A percentile compares a stretch with the other conserved stretches of the same genome.
Evolutionary conservation across 1,139 yeast species (phyloP).

Genomic region (Suhomyces taliae): DNA sequence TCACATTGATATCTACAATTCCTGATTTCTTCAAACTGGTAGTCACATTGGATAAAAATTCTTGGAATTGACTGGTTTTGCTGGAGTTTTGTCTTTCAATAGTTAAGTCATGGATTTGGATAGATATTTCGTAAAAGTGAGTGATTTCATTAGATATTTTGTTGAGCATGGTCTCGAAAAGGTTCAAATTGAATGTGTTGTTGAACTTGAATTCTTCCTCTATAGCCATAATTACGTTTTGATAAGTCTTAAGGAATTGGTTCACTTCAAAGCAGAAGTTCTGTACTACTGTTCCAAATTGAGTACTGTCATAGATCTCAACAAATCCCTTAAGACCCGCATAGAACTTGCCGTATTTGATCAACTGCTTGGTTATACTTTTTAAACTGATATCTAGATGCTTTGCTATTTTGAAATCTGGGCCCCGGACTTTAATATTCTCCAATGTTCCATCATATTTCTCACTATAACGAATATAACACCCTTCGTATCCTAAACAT

Average conservation of each 20-base stretch:
- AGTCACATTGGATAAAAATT: constrained; percentile 14
- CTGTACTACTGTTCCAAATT: constrained; percentile 74
- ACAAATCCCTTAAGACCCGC: constrained; percentile 55
- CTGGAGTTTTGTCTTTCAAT: constrained; percentile 16
- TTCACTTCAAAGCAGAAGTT: constrained; percentile 64
- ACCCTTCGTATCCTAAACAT: constrained; percentile 77
- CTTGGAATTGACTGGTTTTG: constrained; percentile 12
- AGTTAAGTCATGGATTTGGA: constrained; percentile 44
- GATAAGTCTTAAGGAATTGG: constrained; percentile 47
- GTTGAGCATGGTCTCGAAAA: constrained; percentile 33
- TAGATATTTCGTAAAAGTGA: constrained; percentile 60
- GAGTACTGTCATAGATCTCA: constrained; percentile 52
- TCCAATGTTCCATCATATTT: constrained; percentile 49
- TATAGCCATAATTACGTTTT: constrained; percentile 48
- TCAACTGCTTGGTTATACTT: constrained; percentile 64
- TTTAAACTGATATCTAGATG: constrained; percentile 74
- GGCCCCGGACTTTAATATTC: constrained; percentile 53
- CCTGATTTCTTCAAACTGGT: constrained; percentile 45
- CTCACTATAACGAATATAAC: constrained; percentile 68
- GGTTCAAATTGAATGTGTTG: constrained; percentile 34
- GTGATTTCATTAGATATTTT: constrained; percentile 35
- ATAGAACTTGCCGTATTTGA: constrained; percentile 63
- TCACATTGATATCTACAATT: constrained; percentile 48
- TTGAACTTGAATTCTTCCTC: constrained; percentile 55
- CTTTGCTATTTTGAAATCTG: constrained; percentile 72